Evolutionary conservation across 2,329 filamentous ascomycete genomes (phyloP), one percentile per base, ranked within the genome.

Genomic region (Pseudogymnoascus sp.): DNA sequence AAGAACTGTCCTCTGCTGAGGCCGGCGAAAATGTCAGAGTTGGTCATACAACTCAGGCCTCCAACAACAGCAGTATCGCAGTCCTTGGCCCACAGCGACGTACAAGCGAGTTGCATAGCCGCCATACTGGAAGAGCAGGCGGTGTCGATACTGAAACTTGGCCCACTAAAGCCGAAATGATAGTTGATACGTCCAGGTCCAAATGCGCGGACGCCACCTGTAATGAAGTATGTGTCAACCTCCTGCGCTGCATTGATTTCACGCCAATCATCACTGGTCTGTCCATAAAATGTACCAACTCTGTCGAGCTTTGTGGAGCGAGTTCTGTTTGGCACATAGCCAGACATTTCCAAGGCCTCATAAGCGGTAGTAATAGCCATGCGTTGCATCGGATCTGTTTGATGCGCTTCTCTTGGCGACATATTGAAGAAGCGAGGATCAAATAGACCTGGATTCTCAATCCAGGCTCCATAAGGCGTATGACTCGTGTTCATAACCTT

Each of bases 371-470:
- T 84, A 21, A 95, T 77, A 2, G 88, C 88, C 68, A 93, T 80
- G 69, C 90, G 83, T 73, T 91, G 89, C 83, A 91, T 91, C 0
- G 90, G 90, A 72, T 93, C 90, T 1, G 88, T 91, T 72, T 92
- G 88, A 61, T 85, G 84, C 28, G 90, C 90, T 75, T 93, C 89
- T 68, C 88, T 84, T 5, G 89, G 89, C 37, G 89, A 92, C 87
- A 93, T 92, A 75, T 91, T 91, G 82, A 93, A 93, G 77, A 93
- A 93, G 0, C 87, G 81, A n/a, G 88, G 87, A 69, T 93, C 90
- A 70, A 93, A 93, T 59, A 88, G 79, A 63, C 88, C 88, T 0
- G 89, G 89, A 65, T 91, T 83, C 66, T 91, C 85, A 38, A 69
- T 82, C 78, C 79, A 92, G 77, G 88, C 90, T 14, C 89, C 89